Base-by-base conservation (phyloP, 2,329 filamentous ascomycete species). In the Botrytis squamosa region DNA sequence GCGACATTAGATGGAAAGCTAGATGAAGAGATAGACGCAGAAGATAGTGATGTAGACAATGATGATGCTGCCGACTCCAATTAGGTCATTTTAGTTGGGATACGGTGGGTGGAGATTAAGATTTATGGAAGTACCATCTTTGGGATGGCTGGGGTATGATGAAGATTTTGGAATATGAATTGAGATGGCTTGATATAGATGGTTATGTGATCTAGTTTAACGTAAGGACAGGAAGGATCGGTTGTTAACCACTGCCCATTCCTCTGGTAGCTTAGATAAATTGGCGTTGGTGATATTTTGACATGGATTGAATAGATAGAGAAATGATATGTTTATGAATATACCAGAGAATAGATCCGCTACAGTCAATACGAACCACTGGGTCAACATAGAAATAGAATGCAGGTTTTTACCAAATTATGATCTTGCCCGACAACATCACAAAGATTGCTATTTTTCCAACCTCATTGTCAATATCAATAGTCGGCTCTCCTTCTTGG, bases 1-100 rank as follows among this genome's bases (percentile, higher is more conserved):
- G 59, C 55, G n/a, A 46, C 46, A 33, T 20, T 67, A 29, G 70
- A 73, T 73, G 68, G n/a, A 33, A 57, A 66, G 18, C 36, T 73
- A 29, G 72, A 71, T 46, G 71, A 73, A 38, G 71, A 68, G 36
- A 16, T 18, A 4, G 36, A 68, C 36, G 36, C 1, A 25, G 14
- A 55, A 68, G 46, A 68, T 5, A 57, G 65, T 55, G 36, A 57
- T 55, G 46, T 68, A 57, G 65, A 57, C 42, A 29, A 42, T 29
- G 49, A 68, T 57, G 65, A 68, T 68, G 65, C 65, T 42, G 65
- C 6, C 49, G 65, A 68, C 40, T 68, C 65, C 25, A 68, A 57
- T 29, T 68, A 25, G 29, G n/a, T n/a, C 25, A 29, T 64, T 42
- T 44, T 64, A n/a, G 14, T 57, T 20, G 40, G 14, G 14, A 64